A percentile compares a stretch with the other conserved stretches of the same genome.
Conservation (phyloP, 139 green algal species). For the Tetraselmis chui region DNA sequence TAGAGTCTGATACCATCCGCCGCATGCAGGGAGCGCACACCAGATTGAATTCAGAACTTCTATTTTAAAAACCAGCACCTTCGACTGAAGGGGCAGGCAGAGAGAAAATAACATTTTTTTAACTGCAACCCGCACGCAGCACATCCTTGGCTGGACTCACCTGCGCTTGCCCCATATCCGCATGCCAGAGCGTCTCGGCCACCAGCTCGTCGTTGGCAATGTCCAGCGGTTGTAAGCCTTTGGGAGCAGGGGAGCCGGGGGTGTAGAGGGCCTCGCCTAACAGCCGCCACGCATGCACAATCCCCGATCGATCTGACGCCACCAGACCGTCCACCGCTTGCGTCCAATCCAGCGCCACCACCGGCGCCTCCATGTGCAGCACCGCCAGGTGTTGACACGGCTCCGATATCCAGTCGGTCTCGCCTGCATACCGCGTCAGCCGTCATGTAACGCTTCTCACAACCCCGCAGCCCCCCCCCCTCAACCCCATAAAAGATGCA, state of each 20-base stretch:
- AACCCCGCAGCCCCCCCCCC: not conserved
- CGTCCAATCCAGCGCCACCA: constrained; percentile 36
- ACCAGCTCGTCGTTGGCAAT: not conserved
- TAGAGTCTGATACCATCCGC: constrained; percentile 23
- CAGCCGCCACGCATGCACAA: constrained; percentile 23
- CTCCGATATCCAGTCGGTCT: not conserved
- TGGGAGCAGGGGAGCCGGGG: not conserved
- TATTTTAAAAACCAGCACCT: not conserved
- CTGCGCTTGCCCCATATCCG: not conserved
- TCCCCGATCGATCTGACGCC: constrained; percentile 22
- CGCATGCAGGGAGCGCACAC: not conserved
- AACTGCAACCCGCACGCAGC: too few species aligned
- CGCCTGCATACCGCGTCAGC: not conserved
- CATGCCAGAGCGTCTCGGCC: not conserved
- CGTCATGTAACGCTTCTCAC: too few species aligned
- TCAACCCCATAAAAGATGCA: not conserved
- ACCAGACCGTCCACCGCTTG: constrained; percentile 38
- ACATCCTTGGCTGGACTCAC: too few species aligned
- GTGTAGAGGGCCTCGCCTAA: not conserved
- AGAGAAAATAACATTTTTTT: not conserved
- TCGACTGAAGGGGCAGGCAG: not conserved
- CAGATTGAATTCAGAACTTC: constrained; percentile 27
- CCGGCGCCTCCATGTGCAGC: constrained; percentile 7
- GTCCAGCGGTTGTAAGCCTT: not conserved
- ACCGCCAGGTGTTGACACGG: constrained; percentile 1